These are phyloP conservation scores for Apophysomyces elegans DNA, from an alignment of 371 early-diverging fungal species.

Conservation along the genomic window DNA sequence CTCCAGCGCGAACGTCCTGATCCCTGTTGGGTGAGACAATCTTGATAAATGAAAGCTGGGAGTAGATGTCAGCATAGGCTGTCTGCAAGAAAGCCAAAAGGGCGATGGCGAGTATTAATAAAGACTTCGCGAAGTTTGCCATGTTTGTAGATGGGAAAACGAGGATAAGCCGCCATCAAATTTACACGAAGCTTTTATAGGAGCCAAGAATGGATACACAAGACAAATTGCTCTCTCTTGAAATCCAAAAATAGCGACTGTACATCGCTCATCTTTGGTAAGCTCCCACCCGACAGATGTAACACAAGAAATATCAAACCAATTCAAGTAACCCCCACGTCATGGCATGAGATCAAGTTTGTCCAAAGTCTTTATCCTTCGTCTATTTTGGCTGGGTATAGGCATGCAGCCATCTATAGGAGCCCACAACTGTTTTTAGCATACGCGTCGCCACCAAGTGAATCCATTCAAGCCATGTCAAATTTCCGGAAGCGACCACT, in stretches of 20 bases:
- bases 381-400: too few species aligned
- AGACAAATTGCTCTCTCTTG: conserved; percentile 3
- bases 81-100: conserved; percentile 30
- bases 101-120: conserved; percentile 18
- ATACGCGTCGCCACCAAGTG: too few species aligned
- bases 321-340: too few species aligned
- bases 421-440: too few species aligned
- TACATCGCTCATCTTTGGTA: not conserved
- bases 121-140: conserved; percentile 17
- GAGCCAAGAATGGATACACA: not conserved
- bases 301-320: not conserved
- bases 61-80: conserved; percentile 40
- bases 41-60: conserved; percentile 55
- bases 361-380: too few species aligned
- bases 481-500: too few species aligned
- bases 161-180: not conserved
- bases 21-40: conserved; percentile 46
- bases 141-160: conserved; percentile 16
- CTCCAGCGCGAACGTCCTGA: conserved; percentile 41
- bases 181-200: not conserved
- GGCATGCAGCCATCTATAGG: too few species aligned
- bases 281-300: not conserved
- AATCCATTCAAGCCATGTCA: too few species aligned
- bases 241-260: conserved; percentile 5
- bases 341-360: too few species aligned